Evolutionary conservation across 495 filamentous ascomycete genomes (phyloP).

Genomic region (Trypethelium eluteriae): DNA sequence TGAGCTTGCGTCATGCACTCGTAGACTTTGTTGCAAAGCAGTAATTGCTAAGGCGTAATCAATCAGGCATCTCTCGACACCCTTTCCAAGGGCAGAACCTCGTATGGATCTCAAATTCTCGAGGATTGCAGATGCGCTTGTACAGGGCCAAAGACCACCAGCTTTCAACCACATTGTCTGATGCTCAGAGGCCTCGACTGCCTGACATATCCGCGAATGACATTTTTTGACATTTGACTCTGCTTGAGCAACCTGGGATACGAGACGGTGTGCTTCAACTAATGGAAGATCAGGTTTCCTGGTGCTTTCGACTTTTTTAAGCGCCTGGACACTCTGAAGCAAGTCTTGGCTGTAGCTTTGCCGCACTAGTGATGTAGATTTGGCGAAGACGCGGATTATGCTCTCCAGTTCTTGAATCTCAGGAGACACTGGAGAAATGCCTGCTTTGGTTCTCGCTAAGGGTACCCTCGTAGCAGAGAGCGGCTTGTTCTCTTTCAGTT

Average conservation of each 20-base stretch:
- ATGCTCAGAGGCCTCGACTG: constrained; percentile 30
- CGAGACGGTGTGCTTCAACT: constrained; percentile 12
- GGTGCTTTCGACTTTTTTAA: constrained; percentile 17
- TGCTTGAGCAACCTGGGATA: constrained; percentile 23
- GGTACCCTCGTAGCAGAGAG: neutral
- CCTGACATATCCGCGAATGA: constrained; percentile 24
- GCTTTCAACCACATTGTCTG: constrained; percentile 42
- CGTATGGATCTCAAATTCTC: constrained; percentile 44
- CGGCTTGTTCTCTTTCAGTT: neutral
- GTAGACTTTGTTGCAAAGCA: constrained; percentile 38
- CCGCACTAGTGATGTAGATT: constrained; percentile 30
- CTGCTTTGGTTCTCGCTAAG: too few relatives aligned
- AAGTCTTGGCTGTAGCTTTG: constrained; percentile 40
- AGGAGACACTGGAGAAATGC: neutral
- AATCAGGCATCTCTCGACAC: constrained; percentile 34
- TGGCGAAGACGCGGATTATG: constrained; percentile 30
- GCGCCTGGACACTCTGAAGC: constrained; percentile 32
- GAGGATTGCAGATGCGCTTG: constrained; percentile 45
- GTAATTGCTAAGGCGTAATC: constrained; percentile 36
- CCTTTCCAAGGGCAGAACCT: constrained; percentile 28
- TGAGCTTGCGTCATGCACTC: constrained; percentile 32
- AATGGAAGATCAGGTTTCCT: neutral
- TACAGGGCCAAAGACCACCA: constrained; percentile 47
- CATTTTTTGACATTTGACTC: constrained; percentile 13
- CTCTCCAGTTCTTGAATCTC: constrained; percentile 32